Evolutionary conservation across 2,329 filamentous ascomycete species (phyloP), one percentile per base, ranked within the genome.

Genomic region (Cyphellophora attinorum): DNA sequence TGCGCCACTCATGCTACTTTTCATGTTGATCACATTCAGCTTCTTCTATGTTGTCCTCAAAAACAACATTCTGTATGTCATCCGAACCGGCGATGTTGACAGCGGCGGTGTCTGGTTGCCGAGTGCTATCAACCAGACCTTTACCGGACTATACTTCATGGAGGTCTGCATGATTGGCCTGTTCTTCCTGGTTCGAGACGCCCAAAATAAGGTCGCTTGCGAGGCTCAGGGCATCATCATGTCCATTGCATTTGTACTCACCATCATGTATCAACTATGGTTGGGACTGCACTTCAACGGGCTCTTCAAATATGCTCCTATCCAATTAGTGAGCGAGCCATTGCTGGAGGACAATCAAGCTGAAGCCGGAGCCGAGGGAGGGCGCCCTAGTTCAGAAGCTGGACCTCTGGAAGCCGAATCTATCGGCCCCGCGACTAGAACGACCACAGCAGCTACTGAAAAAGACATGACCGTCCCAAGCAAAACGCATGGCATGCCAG

Each of bases 111-210:
- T 41, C 17, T 41, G 35, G 35, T 38, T 41, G 14, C 38, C 38
- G 27, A 41, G 35, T 18, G 40, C 40, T 15, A 37, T 42, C 37
- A 37, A 40, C 18, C 40, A 42, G 38, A 36, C 31, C 14, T 42
- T 42, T 29, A 40, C 38, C 11, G 41, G 41, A 8, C 18, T 42
- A 27, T 42, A 42, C 28, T 35, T 40, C 15, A 42, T 42, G 40
- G 40, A 42, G 19, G 23, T 42, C 15, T 42, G 40, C 31, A 21
- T 42, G 29, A 39, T 37, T 21, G 40, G 40, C 31, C 29, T 42
- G 23, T 42, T 42, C 31, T 42, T 42, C 34, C 19, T 42, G 23
- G 40, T 40, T 6, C 33, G 34, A 15, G 40, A 40, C 30, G 21
- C 29, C 28, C 12, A 41, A 8, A 31, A 34, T 11, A 35, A 35